phyloP scores from a whole-genome alignment of 1,284 basidiomycete species.

The Irpex lacteus region DNA sequence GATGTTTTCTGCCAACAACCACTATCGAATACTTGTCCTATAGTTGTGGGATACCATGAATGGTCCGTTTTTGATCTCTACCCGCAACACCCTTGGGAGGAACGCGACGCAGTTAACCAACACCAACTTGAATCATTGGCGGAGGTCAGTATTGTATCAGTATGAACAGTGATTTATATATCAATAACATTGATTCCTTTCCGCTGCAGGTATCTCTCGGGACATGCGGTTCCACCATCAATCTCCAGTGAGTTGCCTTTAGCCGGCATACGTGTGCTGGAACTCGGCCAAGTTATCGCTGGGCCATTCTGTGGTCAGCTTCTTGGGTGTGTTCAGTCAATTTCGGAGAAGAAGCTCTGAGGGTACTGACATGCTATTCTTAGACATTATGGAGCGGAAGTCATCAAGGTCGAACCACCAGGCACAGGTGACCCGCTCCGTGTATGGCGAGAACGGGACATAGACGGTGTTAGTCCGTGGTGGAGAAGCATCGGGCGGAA shows the following conservation, averaged over 20 bases:
- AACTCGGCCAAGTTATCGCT: slow-evolving; percentile 68
- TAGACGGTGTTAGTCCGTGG: slow-evolving; percentile 70
- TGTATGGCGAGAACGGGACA: slow-evolving; percentile 67
- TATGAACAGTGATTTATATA: no score
- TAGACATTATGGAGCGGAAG: slow-evolving; percentile 68
- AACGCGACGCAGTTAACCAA: no score
- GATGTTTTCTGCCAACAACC: no score
- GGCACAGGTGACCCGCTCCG: slow-evolving; percentile 62
- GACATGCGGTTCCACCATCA: neutral
- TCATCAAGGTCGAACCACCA: slow-evolving; percentile 70
- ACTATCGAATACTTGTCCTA: no score
- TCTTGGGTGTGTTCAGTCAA: slow-evolving; percentile 45
- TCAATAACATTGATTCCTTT: neutral
- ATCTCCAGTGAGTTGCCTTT: slow-evolving; percentile 38
- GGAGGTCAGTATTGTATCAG: no score
- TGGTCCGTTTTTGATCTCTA: no score
- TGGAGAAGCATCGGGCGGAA: slow-evolving; percentile 67
- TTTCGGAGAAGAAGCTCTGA: neutral
- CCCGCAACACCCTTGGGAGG: no score
- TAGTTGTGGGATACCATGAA: no score
- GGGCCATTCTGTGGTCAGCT: slow-evolving; percentile 72
- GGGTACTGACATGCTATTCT: neutral
- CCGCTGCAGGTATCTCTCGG: neutral
- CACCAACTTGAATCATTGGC: no score
- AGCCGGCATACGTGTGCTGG: slow-evolving; percentile 61